Conservation (phyloP, 306 rosid species). For the Vachellia collinsii region DNA sequence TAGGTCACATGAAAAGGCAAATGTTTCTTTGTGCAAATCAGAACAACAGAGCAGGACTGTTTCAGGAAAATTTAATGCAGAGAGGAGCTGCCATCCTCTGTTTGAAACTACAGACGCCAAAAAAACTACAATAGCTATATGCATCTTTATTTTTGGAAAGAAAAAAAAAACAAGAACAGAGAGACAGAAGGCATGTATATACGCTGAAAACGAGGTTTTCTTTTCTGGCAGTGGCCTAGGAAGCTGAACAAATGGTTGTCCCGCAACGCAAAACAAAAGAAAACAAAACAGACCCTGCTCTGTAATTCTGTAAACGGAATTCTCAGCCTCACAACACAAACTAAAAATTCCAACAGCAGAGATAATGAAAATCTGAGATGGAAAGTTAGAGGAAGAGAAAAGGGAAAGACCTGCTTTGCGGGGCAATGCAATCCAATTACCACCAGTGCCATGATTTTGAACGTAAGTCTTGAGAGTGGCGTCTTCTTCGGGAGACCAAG, state of each 20-base stretch:
- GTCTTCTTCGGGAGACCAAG: constrained; percentile 97
- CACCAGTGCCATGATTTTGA: constrained; percentile 67
- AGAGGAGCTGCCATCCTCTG: constrained; percentile 10
- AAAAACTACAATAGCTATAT: neutral
- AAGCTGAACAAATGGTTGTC: constrained; percentile 27
- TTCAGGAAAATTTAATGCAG: neutral
- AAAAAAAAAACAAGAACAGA: neutral
- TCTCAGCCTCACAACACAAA: neutral
- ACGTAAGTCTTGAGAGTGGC: constrained; percentile 68
- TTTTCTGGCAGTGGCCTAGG: constrained; percentile 12
- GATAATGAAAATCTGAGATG: neutral
- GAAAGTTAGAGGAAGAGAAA: constrained; percentile 18
- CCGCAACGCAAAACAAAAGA: neutral
- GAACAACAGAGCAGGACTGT: neutral
- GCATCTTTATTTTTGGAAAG: too few relatives aligned
- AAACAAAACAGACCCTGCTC: neutral
- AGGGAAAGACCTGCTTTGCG: constrained; percentile 73
- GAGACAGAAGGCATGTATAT: neutral
- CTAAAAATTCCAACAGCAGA: neutral
- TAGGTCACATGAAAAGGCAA: neutral
- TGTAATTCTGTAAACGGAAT: constrained; percentile 8
- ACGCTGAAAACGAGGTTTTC: constrained; percentile 5
- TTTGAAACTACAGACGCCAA: neutral
- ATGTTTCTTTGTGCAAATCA: constrained; percentile 7
- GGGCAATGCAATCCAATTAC: constrained; percentile 88